Base-by-base conservation (phyloP, 352 stramenopile genomes). In the Phytophthora podocarpi region DNA sequence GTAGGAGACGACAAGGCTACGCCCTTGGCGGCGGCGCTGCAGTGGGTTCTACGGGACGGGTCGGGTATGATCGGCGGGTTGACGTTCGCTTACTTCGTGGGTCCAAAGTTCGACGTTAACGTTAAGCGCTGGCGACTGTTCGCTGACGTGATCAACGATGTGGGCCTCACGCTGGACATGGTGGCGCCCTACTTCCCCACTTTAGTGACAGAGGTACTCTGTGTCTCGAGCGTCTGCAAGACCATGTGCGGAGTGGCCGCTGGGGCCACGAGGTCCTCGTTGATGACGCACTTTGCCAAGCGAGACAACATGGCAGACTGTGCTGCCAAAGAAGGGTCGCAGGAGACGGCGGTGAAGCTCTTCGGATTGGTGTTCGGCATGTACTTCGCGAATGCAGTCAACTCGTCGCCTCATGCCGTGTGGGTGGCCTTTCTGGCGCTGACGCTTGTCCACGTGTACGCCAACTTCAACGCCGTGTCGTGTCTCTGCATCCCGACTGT, bases 61-160 rank as follows among this genome's bases (percentile, higher is more conserved):
- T 91, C 81, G 20, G 84, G 84, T 15, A 93, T 93, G 84, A 85
- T 98, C 46, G 93, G 90, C 10, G 95, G 93, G 10, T 80, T 99
- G 21, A 74, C 95, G 2, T 98, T 98, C 77, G 91, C 91, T n/a
- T 98, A 98, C 71, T 40, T 86, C 5, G 89, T 90, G 10, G 88
- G 80, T 1, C 76, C 81, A 0, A 86, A 96, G 36, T 98, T 98
- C 58, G 96, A 98, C 79, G 70, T 89, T 13, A 92, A 98, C 73
- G 94, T 98, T 37, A 98, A 98, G 78, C 87, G 97, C 73, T 99
- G 96, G 87, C 79, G 96, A 24, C 78, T 99, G 0, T 97, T 98
- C 68, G 96, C 96, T 11, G 96, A 99, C 81, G 82, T 98, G 24
- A 95, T 98, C 46, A 98, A 98, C 71, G 95, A 99, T 80, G 72